phyloP scores from a whole-genome alignment of 306 rosid species.

The Sindora glabra region DNA sequence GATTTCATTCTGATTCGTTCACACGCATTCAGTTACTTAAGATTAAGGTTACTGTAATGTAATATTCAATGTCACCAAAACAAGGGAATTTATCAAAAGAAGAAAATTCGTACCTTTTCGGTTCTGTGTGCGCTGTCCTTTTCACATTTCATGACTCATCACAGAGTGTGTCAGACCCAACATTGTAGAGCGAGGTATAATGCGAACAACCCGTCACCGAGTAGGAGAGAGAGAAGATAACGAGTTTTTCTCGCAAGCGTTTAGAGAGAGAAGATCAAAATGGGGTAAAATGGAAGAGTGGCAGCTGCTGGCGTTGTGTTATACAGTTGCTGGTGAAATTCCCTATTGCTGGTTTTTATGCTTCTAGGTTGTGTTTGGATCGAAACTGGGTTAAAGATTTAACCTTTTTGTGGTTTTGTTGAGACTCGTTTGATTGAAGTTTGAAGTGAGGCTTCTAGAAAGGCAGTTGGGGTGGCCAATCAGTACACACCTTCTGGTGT shows the following conservation, averaged over 20 bases:
- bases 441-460: constrained; percentile 13
- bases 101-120: constrained; percentile 7
- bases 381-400: constrained; percentile 5
- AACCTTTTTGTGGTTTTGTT: constrained; percentile 19
- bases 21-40: constrained; percentile 31
- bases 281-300: constrained; percentile 41
- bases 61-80: neutral
- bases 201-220: constrained; percentile 23
- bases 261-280: constrained; percentile 22
- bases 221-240: constrained; percentile 24
- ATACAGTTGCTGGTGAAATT: constrained; percentile 25
- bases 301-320: constrained; percentile 37
- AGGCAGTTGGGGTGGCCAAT: constrained; percentile 18
- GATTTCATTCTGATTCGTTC: too few relatives aligned
- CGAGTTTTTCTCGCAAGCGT: constrained; percentile 6
- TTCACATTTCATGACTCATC: constrained; percentile 38
- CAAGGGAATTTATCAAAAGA: neutral
- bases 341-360: constrained; percentile 28
- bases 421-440: constrained; percentile 26
- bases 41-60: constrained; percentile 21
- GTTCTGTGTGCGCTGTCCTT: constrained; percentile 13
- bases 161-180: constrained; percentile 34
- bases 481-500: constrained; percentile 5
- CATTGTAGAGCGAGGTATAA: constrained; percentile 26
- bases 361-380: constrained; percentile 29